These are phyloP conservation scores for Solanum chmielewskii DNA, from an alignment of 257 asterid species.

Conservation along the genomic window DNA sequence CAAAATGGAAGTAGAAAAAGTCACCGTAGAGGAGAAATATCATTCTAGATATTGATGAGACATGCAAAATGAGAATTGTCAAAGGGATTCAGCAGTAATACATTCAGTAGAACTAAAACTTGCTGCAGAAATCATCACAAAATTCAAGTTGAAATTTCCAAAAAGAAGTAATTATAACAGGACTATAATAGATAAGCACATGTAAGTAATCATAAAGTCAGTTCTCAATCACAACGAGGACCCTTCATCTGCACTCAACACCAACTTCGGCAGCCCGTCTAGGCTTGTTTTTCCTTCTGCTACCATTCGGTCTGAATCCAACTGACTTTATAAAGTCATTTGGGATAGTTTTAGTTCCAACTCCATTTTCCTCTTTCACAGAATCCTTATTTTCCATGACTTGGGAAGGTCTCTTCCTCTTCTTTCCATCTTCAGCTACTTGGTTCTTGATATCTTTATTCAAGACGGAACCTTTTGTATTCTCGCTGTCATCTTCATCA, in stretches of 20 bases:
- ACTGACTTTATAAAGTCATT: conserved; percentile 32
- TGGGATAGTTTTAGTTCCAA: conserved; percentile 24
- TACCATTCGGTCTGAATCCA: conserved; percentile 60
- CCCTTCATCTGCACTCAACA: conserved; percentile 56
- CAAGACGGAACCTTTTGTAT: conserved; percentile 14
- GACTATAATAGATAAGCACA: background rate
- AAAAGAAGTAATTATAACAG: background rate
- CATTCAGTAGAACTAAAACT: background rate
- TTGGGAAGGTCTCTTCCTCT: conserved; percentile 54
- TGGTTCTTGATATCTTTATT: conserved; percentile 30
- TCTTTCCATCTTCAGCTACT: conserved; percentile 37
- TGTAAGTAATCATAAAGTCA: background rate
- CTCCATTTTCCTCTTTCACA: conserved; percentile 37
- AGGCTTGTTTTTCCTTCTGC: conserved; percentile 85
- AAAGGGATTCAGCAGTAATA: background rate
- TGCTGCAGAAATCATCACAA: background rate
- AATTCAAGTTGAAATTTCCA: background rate
- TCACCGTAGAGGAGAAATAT: background rate
- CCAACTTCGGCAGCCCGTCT: conserved; percentile 93
- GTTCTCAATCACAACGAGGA: background rate
- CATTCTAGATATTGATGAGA: background rate
- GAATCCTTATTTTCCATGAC: conserved; percentile 33
- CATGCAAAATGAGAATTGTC: background rate
- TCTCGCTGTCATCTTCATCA: conserved; percentile 32
- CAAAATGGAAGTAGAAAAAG: background rate